Base-by-base conservation (phyloP, 1,284 basidiomycete genomes). In the Puccinia novopanici region DNA sequence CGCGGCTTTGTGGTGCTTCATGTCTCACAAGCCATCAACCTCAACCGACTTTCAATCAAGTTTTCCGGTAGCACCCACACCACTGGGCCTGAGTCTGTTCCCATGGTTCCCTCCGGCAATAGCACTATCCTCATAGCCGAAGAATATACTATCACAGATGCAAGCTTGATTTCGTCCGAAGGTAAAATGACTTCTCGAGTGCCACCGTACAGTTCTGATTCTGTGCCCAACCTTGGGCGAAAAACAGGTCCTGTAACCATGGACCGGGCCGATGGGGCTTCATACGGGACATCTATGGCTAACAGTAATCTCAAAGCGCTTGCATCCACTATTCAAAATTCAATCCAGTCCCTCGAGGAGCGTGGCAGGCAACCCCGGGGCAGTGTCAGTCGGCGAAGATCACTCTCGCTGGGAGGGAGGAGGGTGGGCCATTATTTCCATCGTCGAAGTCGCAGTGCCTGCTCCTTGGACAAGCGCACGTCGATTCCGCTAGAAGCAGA, bases 91-190 rank as follows among this genome's bases (percentile, higher is more conserved):
- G 65, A 67, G 37, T 42, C 65, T 40, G 40, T 40, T 42, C 10
- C 65, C 22, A 37, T 67, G 40, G 65, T 40, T n/a, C 45, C 65
- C 22, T 67, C 65, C 40, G 37, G 65, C 24, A 67, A 67, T 17
- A 67, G 65, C 40, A 67, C 65, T 8, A 67, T 67, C 19, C 65
- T 67, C 10, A 67, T 67, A n/a, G 37, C 65, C 40, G 65, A 67
- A 48, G 65, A 67, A 67, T 67, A 67, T 67, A 67, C 65, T 34
- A 67, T 67, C 65, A 67, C 57, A 9, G 57, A 67, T 45, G 40
- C 40, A 67, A 67, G 65, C n/a, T 34, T 48, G 10, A 45, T 48
- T 34, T 48, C 40, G 24, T 30, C 65, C 30, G 57, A 59, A 67
- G 34, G 34, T 34, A 34, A 1, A 34, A 48, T 12, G 9, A 45